Conservation (phyloP, 306 rosid genomes). For the Ammopiptanthus mongolicus region DNA sequence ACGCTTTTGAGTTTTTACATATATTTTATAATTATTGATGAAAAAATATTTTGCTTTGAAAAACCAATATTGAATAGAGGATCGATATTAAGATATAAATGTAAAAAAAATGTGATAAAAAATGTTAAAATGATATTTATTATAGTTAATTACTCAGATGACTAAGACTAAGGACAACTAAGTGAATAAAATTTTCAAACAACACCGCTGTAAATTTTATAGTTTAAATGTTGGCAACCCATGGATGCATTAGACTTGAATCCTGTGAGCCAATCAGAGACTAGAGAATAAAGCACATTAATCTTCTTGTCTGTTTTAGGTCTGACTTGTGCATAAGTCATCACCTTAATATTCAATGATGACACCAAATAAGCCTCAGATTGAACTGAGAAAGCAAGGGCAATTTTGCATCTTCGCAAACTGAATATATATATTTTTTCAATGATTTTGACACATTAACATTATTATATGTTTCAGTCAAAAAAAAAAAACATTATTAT, state of each 20-base stretch:
- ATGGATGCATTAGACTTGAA: conserved; percentile 15
- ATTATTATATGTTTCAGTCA: not conserved
- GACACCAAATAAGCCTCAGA: conserved; percentile 6
- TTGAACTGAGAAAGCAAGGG: not conserved
- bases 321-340: conserved; percentile 40
- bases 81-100: no score
- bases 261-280: conserved; percentile 22
- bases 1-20: no score
- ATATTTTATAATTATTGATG: no score
- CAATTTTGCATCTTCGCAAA: not conserved
- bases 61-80: no score
- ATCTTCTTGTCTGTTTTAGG: conserved; percentile 3
- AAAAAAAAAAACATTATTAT: not conserved
- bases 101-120: no score
- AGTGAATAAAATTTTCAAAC: conserved; percentile 14
- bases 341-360: conserved; percentile 9
- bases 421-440: not conserved
- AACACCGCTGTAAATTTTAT: not conserved
- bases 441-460: not conserved
- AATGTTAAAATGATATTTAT: no score
- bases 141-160: not conserved
- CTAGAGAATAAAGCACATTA: not conserved
- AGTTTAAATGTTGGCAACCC: not conserved
- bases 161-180: not conserved
- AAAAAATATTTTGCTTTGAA: no score